These are phyloP conservation scores for Pichia gijzeniarum DNA, from an alignment of 805 yeast species.

Conservation along the genomic window DNA sequence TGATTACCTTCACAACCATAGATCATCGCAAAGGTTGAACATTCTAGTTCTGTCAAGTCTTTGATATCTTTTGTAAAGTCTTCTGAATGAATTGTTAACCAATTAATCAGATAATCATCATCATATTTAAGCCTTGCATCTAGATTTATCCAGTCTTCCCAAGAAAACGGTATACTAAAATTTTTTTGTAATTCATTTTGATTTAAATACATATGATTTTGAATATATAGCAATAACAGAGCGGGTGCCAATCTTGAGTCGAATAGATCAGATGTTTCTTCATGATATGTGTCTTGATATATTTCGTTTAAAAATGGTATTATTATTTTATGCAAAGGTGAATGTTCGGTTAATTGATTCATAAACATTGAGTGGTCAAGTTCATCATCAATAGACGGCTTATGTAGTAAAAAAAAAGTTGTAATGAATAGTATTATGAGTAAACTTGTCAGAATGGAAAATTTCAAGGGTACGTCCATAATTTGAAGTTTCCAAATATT, in stretches of 20 bases:
- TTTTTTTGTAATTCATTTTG: conserved; percentile 5
- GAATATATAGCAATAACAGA: conserved; percentile 12
- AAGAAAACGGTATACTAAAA: conserved; percentile 24
- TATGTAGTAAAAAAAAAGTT: neutral
- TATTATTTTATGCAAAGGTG: conserved; percentile 13
- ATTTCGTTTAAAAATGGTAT: conserved; percentile 10
- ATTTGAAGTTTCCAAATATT: no score
- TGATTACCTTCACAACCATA: conserved; percentile 18
- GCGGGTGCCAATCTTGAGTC: conserved; percentile 18
- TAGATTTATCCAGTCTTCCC: conserved; percentile 30
- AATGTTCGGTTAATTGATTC: neutral
- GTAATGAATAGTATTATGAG: neutral
- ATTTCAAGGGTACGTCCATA: no score
- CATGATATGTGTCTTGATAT: conserved; percentile 4
- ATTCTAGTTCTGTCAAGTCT: neutral
- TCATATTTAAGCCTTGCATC: conserved; percentile 20
- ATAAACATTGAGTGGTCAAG: conserved; percentile 4
- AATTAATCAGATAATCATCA: conserved; percentile 14
- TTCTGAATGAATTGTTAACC: conserved; percentile 12
- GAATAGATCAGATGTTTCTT: conserved; percentile 2
- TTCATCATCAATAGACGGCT: neutral
- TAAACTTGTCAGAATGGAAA: no score
- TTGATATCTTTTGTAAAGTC: neutral
- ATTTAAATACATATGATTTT: conserved; percentile 4
- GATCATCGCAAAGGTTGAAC: conserved; percentile 14